These are phyloP conservation scores for Massospora cicadina DNA, from an alignment of 371 early-diverging fungal genomes.

Conservation along the genomic window DNA sequence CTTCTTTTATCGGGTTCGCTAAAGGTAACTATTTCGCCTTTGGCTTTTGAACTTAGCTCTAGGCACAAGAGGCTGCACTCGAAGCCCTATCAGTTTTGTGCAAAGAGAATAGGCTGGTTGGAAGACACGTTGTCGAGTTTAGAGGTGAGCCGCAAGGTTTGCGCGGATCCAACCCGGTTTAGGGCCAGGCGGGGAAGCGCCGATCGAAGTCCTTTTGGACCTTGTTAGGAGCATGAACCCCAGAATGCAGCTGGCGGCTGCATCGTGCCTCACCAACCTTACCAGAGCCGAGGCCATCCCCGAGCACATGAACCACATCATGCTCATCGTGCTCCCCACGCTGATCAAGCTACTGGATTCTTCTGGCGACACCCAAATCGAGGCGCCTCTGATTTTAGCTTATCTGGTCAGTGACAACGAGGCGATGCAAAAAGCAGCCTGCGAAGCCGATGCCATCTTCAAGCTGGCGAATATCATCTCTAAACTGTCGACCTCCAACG, in stretches of 20 bases:
- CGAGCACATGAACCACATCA: constrained; percentile 31
- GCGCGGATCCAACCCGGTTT: neutral
- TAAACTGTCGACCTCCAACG: constrained; percentile 23
- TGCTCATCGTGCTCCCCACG: constrained; percentile 43
- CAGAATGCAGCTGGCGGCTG: constrained; percentile 45
- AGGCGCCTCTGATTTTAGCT: constrained; percentile 18
- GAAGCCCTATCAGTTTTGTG: constrained; percentile 53
- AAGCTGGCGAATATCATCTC: constrained; percentile 40
- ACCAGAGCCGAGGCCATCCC: constrained; percentile 37
- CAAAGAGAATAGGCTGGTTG: constrained; percentile 37
- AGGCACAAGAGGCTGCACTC: constrained; percentile 60
- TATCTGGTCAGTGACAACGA: constrained; percentile 55
- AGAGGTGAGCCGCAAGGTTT: neutral
- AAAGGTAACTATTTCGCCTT: constrained; percentile 16
- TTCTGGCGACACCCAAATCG: constrained; percentile 28
- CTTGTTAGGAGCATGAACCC: constrained; percentile 40
- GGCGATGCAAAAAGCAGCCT: constrained; percentile 57
- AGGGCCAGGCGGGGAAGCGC: constrained; percentile 17
- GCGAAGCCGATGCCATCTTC: constrained; percentile 56
- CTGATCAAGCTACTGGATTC: constrained; percentile 62
- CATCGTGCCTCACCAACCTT: constrained; percentile 49
- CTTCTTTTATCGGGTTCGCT: constrained; percentile 33
- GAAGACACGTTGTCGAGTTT: constrained; percentile 25
- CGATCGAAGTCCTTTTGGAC: constrained; percentile 31
- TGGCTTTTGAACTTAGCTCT: neutral